Evolutionary conservation across 371 early-diverging fungal species (phyloP).

Genomic region (Mortierella polycephala): DNA sequence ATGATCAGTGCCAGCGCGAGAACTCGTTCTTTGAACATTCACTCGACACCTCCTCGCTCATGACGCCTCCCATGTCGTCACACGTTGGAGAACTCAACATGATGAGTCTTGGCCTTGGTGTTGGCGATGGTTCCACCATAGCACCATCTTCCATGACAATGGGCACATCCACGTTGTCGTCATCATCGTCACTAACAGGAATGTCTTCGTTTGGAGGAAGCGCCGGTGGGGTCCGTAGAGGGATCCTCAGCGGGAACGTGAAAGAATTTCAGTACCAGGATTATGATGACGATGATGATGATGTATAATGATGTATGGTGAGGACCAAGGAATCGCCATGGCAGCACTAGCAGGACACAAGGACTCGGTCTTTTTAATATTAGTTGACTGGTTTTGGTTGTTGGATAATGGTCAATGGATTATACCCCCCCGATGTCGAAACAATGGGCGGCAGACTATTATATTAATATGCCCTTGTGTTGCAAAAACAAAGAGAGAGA

Average conservation of each 20-base stretch:
- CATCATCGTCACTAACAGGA: too few relatives aligned
- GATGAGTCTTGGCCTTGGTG: constrained; percentile 27
- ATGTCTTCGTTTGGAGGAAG: neutral
- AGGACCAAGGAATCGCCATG: too few relatives aligned
- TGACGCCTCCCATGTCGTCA: constrained; percentile 2
- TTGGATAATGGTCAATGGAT: too few relatives aligned
- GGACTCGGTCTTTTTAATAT: too few relatives aligned
- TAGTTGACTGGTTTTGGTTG: too few relatives aligned
- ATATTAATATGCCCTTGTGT: too few relatives aligned
- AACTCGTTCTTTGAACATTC: constrained; percentile 31
- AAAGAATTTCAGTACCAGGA: constrained; percentile 44
- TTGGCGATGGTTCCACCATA: neutral
- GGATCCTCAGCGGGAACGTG: constrained; percentile 46
- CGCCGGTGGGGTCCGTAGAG: constrained; percentile 7
- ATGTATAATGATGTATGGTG: neutral
- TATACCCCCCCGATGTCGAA: too few relatives aligned
- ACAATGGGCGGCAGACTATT: too few relatives aligned
- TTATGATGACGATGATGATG: constrained; percentile 41
- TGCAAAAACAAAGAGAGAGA: too few relatives aligned
- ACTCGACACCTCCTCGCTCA: constrained; percentile 2
- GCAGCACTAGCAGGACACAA: too few relatives aligned
- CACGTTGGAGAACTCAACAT: constrained; percentile 26
- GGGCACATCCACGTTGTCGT: too few relatives aligned
- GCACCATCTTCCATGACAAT: too few relatives aligned
- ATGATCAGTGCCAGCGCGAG: constrained; percentile 42